phyloP scores from a whole-genome alignment of 2,329 filamentous ascomycete genomes.

The Zymoseptoria pseudotritici region DNA sequence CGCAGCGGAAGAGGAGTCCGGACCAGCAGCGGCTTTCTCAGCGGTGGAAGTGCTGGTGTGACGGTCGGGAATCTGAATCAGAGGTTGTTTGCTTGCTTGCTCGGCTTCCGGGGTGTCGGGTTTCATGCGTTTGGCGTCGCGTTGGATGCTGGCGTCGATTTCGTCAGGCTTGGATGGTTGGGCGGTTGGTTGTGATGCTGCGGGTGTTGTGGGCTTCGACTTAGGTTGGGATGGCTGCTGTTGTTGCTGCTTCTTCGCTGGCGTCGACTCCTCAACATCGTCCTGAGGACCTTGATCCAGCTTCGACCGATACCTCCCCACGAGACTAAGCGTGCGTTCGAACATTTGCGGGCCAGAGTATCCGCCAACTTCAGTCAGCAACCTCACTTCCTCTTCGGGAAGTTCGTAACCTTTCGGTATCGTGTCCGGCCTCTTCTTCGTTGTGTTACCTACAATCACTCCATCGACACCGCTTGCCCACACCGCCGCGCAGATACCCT shows the following conservation, averaged over 20 bases:
- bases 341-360: constrained; percentile 90
- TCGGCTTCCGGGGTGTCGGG: constrained; percentile 23
- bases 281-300: constrained; percentile 39
- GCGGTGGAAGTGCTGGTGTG: constrained; percentile 17
- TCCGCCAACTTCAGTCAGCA: constrained; percentile 71
- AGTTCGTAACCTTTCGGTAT: constrained; percentile 61
- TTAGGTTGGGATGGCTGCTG: not conserved
- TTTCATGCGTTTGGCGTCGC: constrained; percentile 28
- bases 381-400: constrained; percentile 56
- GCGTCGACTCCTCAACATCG: constrained; percentile 8
- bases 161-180: not conserved
- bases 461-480: constrained; percentile 82
- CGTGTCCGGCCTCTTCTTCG: constrained; percentile 68
- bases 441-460: constrained; percentile 95
- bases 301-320: constrained; percentile 63
- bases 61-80: constrained; percentile 26
- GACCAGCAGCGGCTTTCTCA: constrained; percentile 3
- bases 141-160: constrained; percentile 20
- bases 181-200: constrained; percentile 4
- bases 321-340: constrained; percentile 67
- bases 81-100: constrained; percentile 24
- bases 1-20: constrained; percentile 3
- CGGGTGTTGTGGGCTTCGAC: not conserved
- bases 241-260: constrained; percentile 6
- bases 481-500: constrained; percentile 81